Conservation (phyloP, 805 yeast genomes). For the Candida nonsorbophila region DNA sequence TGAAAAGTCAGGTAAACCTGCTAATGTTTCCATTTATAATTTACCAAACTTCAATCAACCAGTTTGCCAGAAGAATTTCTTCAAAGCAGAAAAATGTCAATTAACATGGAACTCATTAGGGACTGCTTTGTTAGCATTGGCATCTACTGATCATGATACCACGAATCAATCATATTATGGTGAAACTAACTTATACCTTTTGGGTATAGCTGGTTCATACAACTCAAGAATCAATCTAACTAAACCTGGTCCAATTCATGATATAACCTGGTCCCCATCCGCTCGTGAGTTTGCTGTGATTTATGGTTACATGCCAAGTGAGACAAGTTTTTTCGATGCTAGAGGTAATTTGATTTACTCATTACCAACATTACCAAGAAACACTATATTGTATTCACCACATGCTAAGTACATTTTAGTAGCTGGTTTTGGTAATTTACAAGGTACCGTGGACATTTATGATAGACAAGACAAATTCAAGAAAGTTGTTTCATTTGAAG, state of each 20-base stretch:
- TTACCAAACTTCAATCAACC: slow-evolving; percentile 73
- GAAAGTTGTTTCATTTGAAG: slow-evolving; percentile 78
- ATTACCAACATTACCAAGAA: slow-evolving; percentile 82
- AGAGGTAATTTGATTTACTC: slow-evolving; percentile 84
- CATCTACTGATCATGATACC: slow-evolving; percentile 93
- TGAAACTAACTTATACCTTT: slow-evolving; percentile 83
- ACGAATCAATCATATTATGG: slow-evolving; percentile 95
- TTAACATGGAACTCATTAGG: slow-evolving; percentile 94
- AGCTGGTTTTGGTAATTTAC: slow-evolving; percentile 97
- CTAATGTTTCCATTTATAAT: slow-evolving; percentile 77
- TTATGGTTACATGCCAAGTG: slow-evolving; percentile 97
- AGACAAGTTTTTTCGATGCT: slow-evolving; percentile 89
- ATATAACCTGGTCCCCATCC: slow-evolving; percentile 94
- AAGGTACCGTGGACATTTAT: slow-evolving; percentile 91
- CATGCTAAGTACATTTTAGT: slow-evolving; percentile 86
- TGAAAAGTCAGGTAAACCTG: slow-evolving; percentile 84
- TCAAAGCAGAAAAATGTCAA: slow-evolving; percentile 92
- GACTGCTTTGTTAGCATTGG: slow-evolving; percentile 87
- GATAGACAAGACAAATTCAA: slow-evolving; percentile 85
- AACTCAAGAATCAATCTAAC: slow-evolving; percentile 84
- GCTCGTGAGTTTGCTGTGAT: slow-evolving; percentile 96
- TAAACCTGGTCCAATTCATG: slow-evolving; percentile 96
- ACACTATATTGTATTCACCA: slow-evolving; percentile 88
- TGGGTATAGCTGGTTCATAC: slow-evolving; percentile 89
- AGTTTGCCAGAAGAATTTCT: slow-evolving; percentile 79